Conservation (phyloP, 257 asterid species). For the Gynochthodes officinalis region DNA sequence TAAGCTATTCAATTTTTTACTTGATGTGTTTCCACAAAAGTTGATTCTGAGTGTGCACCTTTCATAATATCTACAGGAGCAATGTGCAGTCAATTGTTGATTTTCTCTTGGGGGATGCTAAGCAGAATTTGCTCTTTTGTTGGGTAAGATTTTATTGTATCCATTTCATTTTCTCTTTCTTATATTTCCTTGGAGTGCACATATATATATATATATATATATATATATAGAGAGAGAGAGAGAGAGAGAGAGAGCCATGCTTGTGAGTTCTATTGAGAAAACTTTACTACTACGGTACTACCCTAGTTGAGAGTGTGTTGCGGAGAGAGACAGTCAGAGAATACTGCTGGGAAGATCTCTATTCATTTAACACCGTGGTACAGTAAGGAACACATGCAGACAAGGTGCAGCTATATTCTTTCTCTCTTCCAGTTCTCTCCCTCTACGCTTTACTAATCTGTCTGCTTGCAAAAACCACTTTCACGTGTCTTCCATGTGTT, state of each 20-base stretch:
- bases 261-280: not conserved
- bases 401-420: not conserved
- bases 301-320: too few relatives aligned
- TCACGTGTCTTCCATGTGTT: not conserved
- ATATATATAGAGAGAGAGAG: too few relatives aligned
- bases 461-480: not conserved
- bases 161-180: not conserved
- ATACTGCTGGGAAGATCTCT: too few relatives aligned
- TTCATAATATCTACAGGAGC: constrained; percentile 50
- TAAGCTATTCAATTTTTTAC: constrained; percentile 22
- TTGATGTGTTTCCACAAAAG: constrained; percentile 13
- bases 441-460: not conserved
- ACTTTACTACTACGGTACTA: too few relatives aligned
- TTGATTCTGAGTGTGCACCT: not conserved
- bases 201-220: too few relatives aligned
- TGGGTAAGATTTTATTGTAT: constrained; percentile 57
- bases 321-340: too few relatives aligned
- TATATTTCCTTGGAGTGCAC: not conserved
- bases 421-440: not conserved
- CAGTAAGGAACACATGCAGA: not conserved
- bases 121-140: constrained; percentile 56
- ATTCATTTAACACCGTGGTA: too few relatives aligned
- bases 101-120: constrained; percentile 57
- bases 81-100: constrained; percentile 65
- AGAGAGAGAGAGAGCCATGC: not conserved